These are phyloP conservation scores for Grigorovia jiainica DNA, from an alignment of 805 yeast genomes.

Conservation along the genomic window DNA sequence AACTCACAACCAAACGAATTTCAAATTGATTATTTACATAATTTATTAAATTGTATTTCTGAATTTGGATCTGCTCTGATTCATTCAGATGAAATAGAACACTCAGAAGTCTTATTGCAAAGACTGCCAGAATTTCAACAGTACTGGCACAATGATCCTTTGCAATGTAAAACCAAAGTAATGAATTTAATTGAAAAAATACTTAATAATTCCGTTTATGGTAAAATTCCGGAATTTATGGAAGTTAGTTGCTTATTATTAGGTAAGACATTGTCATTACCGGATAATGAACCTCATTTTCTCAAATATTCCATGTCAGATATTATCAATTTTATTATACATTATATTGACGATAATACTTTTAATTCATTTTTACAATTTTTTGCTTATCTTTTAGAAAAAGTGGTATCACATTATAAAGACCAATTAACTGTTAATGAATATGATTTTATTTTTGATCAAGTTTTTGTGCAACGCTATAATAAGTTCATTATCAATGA, in stretches of 20 bases:
- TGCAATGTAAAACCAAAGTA: slow-evolving; percentile 34
- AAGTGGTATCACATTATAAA: slow-evolving; percentile 33
- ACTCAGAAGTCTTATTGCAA: slow-evolving; percentile 17
- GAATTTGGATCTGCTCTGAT: slow-evolving; percentile 65
- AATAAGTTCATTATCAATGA: slow-evolving; percentile 36
- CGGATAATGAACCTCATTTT: slow-evolving; percentile 26
- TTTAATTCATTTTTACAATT: slow-evolving; percentile 33
- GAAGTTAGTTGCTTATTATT: slow-evolving; percentile 58
- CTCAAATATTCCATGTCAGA: slow-evolving; percentile 22
- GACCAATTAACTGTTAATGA: slow-evolving; percentile 24
- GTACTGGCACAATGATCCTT: slow-evolving; percentile 45
- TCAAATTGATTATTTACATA: slow-evolving; percentile 39
- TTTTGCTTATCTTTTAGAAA: slow-evolving; percentile 37
- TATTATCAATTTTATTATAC: slow-evolving; percentile 19
- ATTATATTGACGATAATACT: slow-evolving; percentile 19
- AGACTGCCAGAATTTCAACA: slow-evolving; percentile 21
- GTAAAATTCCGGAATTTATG: slow-evolving; percentile 40
- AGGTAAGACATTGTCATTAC: slow-evolving; percentile 22
- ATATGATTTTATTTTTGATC: slow-evolving; percentile 31
- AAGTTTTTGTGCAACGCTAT: slow-evolving; percentile 31
- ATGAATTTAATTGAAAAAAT: slow-evolving; percentile 36
- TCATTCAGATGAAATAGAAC: slow-evolving; percentile 38
- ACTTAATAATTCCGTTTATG: slow-evolving; percentile 25
- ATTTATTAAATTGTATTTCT: slow-evolving; percentile 53
- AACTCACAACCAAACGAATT: slow-evolving; percentile 9